Evolutionary conservation across 1,139 yeast genomes (phyloP).

Genomic region (Candida freyschussii): DNA sequence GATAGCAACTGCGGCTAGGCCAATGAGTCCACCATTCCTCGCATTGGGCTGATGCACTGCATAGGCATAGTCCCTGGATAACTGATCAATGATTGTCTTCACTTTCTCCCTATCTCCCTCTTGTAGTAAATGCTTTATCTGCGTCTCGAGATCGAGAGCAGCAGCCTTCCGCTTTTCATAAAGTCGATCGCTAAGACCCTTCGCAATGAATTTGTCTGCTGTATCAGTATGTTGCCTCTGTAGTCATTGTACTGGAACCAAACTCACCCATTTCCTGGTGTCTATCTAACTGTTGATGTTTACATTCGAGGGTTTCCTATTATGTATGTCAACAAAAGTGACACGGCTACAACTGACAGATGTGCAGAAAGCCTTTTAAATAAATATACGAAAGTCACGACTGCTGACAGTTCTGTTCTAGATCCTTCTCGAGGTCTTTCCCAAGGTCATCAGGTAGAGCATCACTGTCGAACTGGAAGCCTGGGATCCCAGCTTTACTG

Average conservation of each 20-base stretch:
- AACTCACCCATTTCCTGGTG: conserved; percentile 6
- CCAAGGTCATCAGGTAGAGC: conserved; percentile 46
- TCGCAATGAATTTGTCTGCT: conserved; percentile 63
- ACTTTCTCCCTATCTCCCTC: conserved; percentile 67
- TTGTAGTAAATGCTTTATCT: conserved; percentile 66
- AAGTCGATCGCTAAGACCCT: conserved; percentile 83
- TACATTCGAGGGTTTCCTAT: background rate
- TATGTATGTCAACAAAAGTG: background rate
- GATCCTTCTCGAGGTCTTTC: conserved; percentile 37
- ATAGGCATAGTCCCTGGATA: conserved; percentile 66
- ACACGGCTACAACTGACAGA: background rate
- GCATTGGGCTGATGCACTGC: conserved; percentile 76
- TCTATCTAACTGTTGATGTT: background rate
- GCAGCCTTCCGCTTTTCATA: conserved; percentile 95
- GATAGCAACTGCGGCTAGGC: conserved; percentile 71
- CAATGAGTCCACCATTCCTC: conserved; percentile 71
- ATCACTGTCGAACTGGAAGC: conserved; percentile 42
- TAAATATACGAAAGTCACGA: too few relatives aligned
- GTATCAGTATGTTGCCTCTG: too few relatives aligned
- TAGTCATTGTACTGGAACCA: conserved; percentile 1
- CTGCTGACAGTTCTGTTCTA: conserved; percentile 36
- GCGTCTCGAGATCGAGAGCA: conserved; percentile 82
- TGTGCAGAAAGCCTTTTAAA: background rate
- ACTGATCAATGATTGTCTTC: conserved; percentile 59
- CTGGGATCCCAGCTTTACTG: conserved; percentile 43